These are phyloP conservation scores for Dendrocalamus sinicus DNA, from an alignment of 176 grass and related monocot species.

Conservation along the genomic window DNA sequence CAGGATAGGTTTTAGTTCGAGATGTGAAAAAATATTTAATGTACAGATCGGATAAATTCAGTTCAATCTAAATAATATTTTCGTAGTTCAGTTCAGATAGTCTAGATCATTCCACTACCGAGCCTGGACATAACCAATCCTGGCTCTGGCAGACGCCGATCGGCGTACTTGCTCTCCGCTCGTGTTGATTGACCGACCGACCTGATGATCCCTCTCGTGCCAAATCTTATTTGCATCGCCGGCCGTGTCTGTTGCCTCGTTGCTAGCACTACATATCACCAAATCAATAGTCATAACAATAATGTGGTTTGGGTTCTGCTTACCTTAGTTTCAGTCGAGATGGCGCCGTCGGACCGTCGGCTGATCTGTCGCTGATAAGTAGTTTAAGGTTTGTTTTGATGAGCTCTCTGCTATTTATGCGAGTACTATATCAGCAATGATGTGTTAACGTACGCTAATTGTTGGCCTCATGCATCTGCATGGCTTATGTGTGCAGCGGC, in stretches of 20 bases:
- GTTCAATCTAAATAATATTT: too few species aligned
- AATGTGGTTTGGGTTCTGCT: background rate
- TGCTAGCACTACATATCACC: background rate
- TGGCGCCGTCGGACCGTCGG: background rate
- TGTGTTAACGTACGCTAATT: background rate
- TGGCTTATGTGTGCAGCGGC: background rate
- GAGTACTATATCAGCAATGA: background rate
- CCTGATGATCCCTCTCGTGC: background rate
- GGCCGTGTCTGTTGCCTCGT: constrained; percentile 21
- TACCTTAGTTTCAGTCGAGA: background rate
- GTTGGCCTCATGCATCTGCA: background rate
- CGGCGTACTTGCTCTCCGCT: background rate
- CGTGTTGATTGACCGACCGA: background rate
- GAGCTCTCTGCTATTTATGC: background rate
- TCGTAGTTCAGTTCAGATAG: too few species aligned
- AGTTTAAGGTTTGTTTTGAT: background rate
- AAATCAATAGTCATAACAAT: background rate
- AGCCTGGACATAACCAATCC: too few species aligned
- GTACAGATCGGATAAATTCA: too few species aligned
- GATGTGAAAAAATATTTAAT: too few species aligned
- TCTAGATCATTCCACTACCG: too few species aligned
- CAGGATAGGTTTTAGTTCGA: too few species aligned
- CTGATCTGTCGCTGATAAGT: constrained; percentile 32
- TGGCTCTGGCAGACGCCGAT: too few species aligned
- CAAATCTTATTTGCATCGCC: background rate